These are phyloP conservation scores for Apiotrichum mycotoxinovorans DNA, from an alignment of 1,284 basidiomycete genomes.

Conservation along the genomic window DNA sequence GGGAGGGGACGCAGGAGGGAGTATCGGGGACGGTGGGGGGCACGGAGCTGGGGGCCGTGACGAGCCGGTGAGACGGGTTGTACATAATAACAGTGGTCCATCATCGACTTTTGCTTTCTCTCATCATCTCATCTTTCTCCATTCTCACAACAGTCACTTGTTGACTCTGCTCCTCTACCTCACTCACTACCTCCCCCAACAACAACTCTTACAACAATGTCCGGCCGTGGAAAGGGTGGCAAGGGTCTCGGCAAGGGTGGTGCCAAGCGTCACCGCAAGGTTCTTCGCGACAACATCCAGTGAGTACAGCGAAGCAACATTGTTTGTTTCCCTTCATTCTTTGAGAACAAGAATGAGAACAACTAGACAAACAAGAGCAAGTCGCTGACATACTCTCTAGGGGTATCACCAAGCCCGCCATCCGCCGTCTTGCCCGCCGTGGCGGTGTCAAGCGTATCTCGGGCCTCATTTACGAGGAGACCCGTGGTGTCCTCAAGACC, in stretches of 20 bases:
- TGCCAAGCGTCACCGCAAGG: constrained; percentile 81
- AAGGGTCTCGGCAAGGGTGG: constrained; percentile 80
- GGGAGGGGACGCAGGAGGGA: no score
- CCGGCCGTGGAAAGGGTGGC: constrained; percentile 73
- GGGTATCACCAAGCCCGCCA: constrained; percentile 82
- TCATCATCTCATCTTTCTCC: background rate
- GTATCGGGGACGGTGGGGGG: background rate
- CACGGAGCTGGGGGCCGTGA: background rate
- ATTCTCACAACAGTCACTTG: background rate
- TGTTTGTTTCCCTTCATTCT: no score
- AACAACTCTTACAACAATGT: constrained; percentile 55
- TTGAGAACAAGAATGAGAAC: background rate
- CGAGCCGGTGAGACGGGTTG: no score
- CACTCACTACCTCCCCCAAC: constrained; percentile 15
- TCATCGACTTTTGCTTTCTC: background rate
- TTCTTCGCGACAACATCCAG: constrained; percentile 77
- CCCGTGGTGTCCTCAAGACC: constrained; percentile 76
- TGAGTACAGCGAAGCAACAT: no score
- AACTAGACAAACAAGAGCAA: no score
- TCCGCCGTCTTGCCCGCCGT: constrained; percentile 88
- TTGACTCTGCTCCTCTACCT: constrained; percentile 2
- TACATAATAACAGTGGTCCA: background rate
- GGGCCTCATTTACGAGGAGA: constrained; percentile 89
- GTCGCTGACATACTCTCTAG: constrained; percentile 7
- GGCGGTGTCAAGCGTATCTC: constrained; percentile 95